Base-by-base conservation (phyloP, 768 basidiomycete species). In the Termitomyces sp. region DNA sequence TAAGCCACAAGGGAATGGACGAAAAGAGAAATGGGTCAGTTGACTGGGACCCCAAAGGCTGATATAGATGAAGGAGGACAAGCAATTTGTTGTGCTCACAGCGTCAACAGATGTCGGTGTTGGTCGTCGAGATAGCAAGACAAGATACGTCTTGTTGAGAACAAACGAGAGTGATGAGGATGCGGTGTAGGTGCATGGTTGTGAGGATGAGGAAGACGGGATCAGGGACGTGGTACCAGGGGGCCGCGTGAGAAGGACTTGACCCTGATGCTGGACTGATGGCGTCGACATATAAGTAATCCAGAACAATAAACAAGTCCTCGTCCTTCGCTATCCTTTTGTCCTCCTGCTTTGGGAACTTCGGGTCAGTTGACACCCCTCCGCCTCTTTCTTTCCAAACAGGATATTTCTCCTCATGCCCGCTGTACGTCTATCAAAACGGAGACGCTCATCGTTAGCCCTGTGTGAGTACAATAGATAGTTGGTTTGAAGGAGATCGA, bases 331-430 rank as follows among this genome's bases (percentile, higher is more conserved):
- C 60, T 44, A 57, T 64, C 52, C 62, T 63, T 60, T 69, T 69
- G 64, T 64, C 63, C 58, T 62, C 66, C 63, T 53, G 35, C 53
- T 66, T 66, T 67, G 63, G 68, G 58, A 58, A 63, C 24, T 35
- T 12, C 28, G 55, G 53, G 40, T 55, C 53, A 55, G 55, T 56
- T 58, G 44, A 58, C 39, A 32, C 44, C 36, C 22, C 54, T 28
- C 57, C 35, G 40, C 20, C 18, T 20, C 40, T 58, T 64, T 57
- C 49, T 42, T 38, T 59, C 42, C 24, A 42, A 55, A 54, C 49
- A 24, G 53, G 53, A 40, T 40, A 39, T 40, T 38, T 16, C 32
- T 28, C 50, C 51, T 57, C 50, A 67, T 67, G 67, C 67, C 67
- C 18, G 67, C 59, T 35, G 54, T 66, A 44, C 67, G 67, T 50